A percentile compares a stretch with the other conserved stretches of the same genome.
Evolutionary conservation across 306 rosid species (phyloP).

Genomic region (Notholithocarpus densiflorus): DNA sequence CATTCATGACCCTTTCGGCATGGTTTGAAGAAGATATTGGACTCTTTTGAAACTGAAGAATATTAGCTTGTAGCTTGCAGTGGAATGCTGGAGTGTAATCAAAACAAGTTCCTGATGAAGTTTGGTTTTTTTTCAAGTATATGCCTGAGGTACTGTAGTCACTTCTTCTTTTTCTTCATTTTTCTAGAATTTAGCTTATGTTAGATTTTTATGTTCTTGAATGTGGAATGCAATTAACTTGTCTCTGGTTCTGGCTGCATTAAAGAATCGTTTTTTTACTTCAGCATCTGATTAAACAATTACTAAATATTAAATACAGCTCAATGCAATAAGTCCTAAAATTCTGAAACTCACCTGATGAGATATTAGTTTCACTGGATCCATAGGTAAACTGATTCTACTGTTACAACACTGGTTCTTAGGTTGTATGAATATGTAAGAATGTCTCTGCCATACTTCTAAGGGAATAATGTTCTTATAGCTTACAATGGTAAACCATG

Average conservation of each 20-base stretch:
- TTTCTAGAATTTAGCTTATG: slow-evolving; percentile 16
- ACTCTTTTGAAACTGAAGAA: slow-evolving; percentile 49
- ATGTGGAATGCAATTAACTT: neutral
- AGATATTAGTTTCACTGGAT: no score
- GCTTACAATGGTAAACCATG: neutral
- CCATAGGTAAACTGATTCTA: neutral
- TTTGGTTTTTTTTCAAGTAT: slow-evolving; percentile 56
- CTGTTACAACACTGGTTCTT: neutral
- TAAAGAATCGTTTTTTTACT: neutral
- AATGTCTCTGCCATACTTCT: neutral
- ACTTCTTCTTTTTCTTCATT: neutral
- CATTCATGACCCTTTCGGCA: slow-evolving; percentile 53
- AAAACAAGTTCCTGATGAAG: slow-evolving; percentile 68
- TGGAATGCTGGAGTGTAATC: slow-evolving; percentile 80
- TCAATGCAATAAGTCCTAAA: neutral
- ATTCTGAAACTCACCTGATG: neutral
- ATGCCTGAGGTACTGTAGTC: slow-evolving; percentile 34
- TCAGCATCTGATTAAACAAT: neutral
- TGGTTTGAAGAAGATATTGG: slow-evolving; percentile 72
- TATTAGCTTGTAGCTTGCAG: slow-evolving; percentile 56
- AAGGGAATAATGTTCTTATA: neutral
- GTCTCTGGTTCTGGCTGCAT: neutral
- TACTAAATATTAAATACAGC: neutral
- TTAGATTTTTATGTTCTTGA: neutral
- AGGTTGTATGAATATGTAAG: neutral